These are phyloP conservation scores for Cladophialophora exuberans DNA, from an alignment of 2,329 filamentous ascomycete species.

Conservation along the genomic window DNA sequence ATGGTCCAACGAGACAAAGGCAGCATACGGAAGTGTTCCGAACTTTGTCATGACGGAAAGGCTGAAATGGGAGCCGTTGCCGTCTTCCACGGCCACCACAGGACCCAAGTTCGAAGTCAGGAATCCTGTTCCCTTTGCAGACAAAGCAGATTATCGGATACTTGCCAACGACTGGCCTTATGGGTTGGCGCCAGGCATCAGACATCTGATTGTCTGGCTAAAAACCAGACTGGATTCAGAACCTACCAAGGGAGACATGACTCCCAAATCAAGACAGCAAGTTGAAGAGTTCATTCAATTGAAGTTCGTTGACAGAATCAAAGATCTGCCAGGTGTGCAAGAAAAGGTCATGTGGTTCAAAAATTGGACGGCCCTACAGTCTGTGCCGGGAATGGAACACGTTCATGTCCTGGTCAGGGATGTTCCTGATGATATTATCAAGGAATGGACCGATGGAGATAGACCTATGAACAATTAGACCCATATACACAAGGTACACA, in stretches of 20 bases:
- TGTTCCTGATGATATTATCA: conserved; percentile 49
- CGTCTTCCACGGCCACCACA: conserved; percentile 35
- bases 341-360: conserved; percentile 66
- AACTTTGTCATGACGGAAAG: conserved; percentile 60
- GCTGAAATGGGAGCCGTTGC: conserved; percentile 52
- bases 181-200: conserved; percentile 57
- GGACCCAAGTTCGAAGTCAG: conserved; percentile 46
- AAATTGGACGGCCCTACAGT: conserved; percentile 65
- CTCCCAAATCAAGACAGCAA: conserved; percentile 50
- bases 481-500: not conserved
- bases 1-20: conserved; percentile 60
- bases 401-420: conserved; percentile 58
- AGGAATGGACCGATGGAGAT: conserved; percentile 49
- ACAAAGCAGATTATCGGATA: conserved; percentile 59
- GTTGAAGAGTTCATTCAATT: conserved; percentile 55
- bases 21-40: conserved; percentile 59
- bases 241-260: conserved; percentile 53
- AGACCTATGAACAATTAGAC: conserved; percentile 20
- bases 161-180: conserved; percentile 68
- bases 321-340: conserved; percentile 38
- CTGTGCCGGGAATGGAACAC: conserved; percentile 62
- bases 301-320: conserved; percentile 53
- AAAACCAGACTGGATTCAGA: conserved; percentile 55
- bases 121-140: conserved; percentile 57
- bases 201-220: conserved; percentile 62